phyloP scores from a whole-genome alignment of 2,329 filamentous ascomycete species.

The Bisporella sp. region DNA sequence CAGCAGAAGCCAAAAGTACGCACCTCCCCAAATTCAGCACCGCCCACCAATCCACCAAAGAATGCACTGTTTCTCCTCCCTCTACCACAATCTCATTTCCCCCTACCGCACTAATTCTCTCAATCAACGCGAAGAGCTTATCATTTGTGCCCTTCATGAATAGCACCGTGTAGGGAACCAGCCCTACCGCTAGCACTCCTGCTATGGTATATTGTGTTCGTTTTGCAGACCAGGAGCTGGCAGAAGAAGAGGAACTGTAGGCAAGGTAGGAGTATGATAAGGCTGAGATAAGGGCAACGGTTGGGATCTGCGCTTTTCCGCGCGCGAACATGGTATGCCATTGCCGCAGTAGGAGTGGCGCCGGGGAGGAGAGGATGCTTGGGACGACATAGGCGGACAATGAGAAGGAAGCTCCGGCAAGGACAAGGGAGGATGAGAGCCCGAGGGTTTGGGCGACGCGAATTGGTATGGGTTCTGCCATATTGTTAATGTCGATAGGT shows the following conservation, averaged over 20 bases:
- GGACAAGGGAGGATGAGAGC: conserved; percentile 41
- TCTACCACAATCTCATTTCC: conserved; percentile 33
- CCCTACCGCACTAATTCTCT: conserved; percentile 30
- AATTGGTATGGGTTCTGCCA: conserved; percentile 24
- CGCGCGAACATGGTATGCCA: conserved; percentile 39
- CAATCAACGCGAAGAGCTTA: conserved; percentile 38
- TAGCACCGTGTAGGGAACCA: conserved; percentile 45
- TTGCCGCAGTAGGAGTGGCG: conserved; percentile 46
- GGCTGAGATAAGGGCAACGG: conserved; percentile 33
- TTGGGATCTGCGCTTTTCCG: conserved; percentile 32
- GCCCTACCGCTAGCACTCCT: conserved; percentile 35
- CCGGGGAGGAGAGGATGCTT: conserved; percentile 46
- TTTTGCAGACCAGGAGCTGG: conserved; percentile 17
- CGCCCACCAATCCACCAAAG: conserved; percentile 49
- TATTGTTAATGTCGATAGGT: not conserved
- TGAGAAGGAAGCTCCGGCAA: conserved; percentile 32
- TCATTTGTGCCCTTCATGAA: conserved; percentile 41
- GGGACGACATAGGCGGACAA: conserved; percentile 41
- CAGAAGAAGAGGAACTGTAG: conserved; percentile 30
- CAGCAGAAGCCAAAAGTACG: conserved; percentile 21
- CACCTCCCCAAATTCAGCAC: conserved; percentile 42
- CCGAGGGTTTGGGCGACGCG: conserved; percentile 42
- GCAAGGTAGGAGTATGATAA: conserved; percentile 40
- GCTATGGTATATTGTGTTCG: conserved; percentile 35
- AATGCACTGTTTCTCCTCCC: conserved; percentile 38